phyloP scores from a whole-genome alignment of 108 stramenopile species.

The Nitzschia sp. region DNA sequence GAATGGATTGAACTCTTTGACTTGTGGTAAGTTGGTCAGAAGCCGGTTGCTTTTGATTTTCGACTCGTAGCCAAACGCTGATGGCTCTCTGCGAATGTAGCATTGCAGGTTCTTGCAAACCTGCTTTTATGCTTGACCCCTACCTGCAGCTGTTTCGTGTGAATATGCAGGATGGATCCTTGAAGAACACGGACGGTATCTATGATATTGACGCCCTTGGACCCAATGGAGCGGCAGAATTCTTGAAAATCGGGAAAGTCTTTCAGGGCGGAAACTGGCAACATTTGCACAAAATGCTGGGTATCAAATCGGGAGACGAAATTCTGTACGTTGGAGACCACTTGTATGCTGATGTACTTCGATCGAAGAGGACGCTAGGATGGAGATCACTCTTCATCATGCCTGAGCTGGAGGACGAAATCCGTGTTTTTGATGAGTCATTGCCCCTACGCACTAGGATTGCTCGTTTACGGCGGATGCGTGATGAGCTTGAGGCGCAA shows the following conservation, averaged over 20 bases:
- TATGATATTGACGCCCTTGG: slow-evolving; percentile 86
- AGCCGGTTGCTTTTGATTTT: not conserved
- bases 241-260: slow-evolving; percentile 83
- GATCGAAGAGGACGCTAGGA: slow-evolving; percentile 94
- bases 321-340: slow-evolving; percentile 97
- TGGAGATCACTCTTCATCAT: slow-evolving; percentile 93
- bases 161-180: slow-evolving; percentile 69
- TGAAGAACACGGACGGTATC: slow-evolving; percentile 90
- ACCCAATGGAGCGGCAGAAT: slow-evolving; percentile 69
- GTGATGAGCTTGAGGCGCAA: slow-evolving; percentile 61
- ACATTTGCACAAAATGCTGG: slow-evolving; percentile 89
- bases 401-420: slow-evolving; percentile 88
- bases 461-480: slow-evolving; percentile 54
- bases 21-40: slow-evolving; percentile 52
- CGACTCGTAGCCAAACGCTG: not conserved
- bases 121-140: slow-evolving; percentile 85
- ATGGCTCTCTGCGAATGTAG: not conserved
- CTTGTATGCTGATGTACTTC: slow-evolving; percentile 91
- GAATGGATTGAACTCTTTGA: slow-evolving; percentile 96
- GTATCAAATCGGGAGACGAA: slow-evolving; percentile 87
- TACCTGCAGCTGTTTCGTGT: slow-evolving; percentile 90
- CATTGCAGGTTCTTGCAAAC: slow-evolving; percentile 91
- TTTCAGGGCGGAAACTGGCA: slow-evolving; percentile 97
- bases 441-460: slow-evolving; percentile 53
- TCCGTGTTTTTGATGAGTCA: slow-evolving; percentile 59